Evolutionary conservation across 2,329 filamentous ascomycete species (phyloP).

Genomic region (Claviceps capensis): DNA sequence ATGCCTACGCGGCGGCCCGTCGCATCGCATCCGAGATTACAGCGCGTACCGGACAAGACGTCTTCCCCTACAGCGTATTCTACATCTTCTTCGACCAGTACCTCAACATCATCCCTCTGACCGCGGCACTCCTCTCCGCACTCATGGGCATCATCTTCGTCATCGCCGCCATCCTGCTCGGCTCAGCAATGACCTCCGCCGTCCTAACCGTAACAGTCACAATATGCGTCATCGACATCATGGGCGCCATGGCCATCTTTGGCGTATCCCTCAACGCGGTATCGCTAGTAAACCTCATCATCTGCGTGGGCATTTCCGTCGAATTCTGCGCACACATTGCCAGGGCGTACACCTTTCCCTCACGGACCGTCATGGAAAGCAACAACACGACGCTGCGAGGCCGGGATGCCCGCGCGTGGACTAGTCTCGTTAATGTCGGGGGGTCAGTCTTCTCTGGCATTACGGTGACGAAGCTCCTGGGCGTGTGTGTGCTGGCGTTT

Average conservation of each 20-base stretch:
- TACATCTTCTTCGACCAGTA: conserved; percentile 99
- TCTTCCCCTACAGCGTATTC: conserved; percentile 95
- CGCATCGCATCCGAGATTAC: conserved; percentile 72
- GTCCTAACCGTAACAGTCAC: conserved; percentile 76
- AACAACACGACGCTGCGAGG: conserved; percentile 67
- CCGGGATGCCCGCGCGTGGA: conserved; percentile 78
- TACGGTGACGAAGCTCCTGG: conserved; percentile 86
- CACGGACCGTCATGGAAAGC: conserved; percentile 61
- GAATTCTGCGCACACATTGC: conserved; percentile 98
- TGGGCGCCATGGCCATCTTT: conserved; percentile 84
- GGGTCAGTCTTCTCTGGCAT: conserved; percentile 93
- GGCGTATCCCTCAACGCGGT: conserved; percentile 89
- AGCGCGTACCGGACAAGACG: conserved; percentile 56
- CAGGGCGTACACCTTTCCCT: conserved; percentile 89
- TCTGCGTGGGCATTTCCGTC: conserved; percentile 90
- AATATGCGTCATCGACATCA: conserved; percentile 91
- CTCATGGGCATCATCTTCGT: conserved; percentile 77
- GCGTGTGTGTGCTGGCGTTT: conserved; percentile 84
- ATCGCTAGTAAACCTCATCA: conserved; percentile 88
- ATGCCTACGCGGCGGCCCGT: conserved; percentile 75
- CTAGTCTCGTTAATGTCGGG: conserved; percentile 86
- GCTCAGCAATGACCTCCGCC: conserved; percentile 66
- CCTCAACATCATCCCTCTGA: conserved; percentile 66
- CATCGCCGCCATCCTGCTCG: conserved; percentile 67
- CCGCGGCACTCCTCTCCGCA: conserved; percentile 64